Base-by-base conservation (phyloP, 2,329 filamentous ascomycete genomes). In the Aspergillus sp. region DNA sequence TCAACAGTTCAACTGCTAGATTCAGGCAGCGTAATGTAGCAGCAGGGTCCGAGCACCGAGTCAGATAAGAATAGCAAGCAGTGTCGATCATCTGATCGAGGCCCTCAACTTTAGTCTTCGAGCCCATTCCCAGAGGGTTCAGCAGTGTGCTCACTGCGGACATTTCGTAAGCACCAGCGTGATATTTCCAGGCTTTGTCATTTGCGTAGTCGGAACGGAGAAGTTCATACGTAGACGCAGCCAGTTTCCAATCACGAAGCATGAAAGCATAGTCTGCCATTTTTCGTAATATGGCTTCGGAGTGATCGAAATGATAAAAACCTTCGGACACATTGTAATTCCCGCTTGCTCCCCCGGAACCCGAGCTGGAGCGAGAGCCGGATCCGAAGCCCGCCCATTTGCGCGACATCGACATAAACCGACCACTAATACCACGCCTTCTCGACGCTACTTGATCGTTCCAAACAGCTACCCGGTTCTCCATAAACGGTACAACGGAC, bases 371-470 rank as follows among this genome's bases (percentile, higher is more conserved):
- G 47, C 89, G 85, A 19, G 85, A 85, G 48, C 82, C 80, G 45
- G 84, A 81, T 33, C 91, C 90, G 67, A 98, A 96, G 1, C 88
- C 87, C 7, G 90, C 85, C 86, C 91, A 98, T 65, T 92, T 89
- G 69, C 95, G 93, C 0, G 93, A 96, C 56, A 99, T 81, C 9
- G 90, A 96, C 82, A 96, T 92, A 74, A 99, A 93, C n/a, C 92
- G 86, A 11, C 96, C 96, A 55, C 90, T 90, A 48, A 99, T 82
- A 14, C 96, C 96, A 68, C 91, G 87, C 57, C 96, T 84, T 58
- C 91, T 85, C 12, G 96, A 97, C 15, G 93, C 93, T 24, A 98
- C 90, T 73, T 98, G 93, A 68, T 99, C 95, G 69, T 99, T 99
- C 96, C 95, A 99, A 5, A 92, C 82, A 6, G 91, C 89, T 11